Base-by-base conservation (phyloP, 2,329 filamentous ascomycete genomes). In the Calonectria multiphialidica region DNA sequence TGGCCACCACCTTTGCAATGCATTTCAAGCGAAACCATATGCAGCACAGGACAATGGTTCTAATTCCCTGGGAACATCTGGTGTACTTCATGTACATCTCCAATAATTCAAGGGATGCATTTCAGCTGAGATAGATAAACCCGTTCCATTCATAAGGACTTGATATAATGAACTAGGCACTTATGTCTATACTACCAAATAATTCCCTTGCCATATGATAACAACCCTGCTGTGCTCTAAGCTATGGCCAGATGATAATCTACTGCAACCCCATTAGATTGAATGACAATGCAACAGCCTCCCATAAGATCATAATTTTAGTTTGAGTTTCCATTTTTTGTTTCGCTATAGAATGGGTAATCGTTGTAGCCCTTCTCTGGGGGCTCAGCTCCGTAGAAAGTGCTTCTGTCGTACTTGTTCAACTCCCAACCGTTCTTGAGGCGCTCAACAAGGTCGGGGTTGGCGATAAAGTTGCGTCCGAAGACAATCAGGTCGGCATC, bases 401-500 rank as follows among this genome's bases (percentile, higher is more conserved):
- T 81, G 0, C 73, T 53, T 7, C 81, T 77, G 55, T 82, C 78
- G 53, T 82, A 82, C 55, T 74, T 68, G 66, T 76, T 79, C n/a
- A 82, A 61, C 4, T 73, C 68, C 66, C 79, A 71, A 12, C 76
- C 77, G 25, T 80, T 72, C 72, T 76, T 75, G 28, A 82, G 66
- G 2, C 81, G 75, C 61, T 76, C 77, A 5, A 77, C 74, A 30
- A 82, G 72, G 28, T 82, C 81, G 4, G 81, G 80, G 66, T 80
- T 82, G 12, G 80, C 72, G 23, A 82, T 75, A 67, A 82, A 82
- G 62, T 79, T 74, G 2, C 81, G 71, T 21, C 80, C 81, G 70
- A 82, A 80, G 10, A 77, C 77, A 6, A 83, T 76, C 1, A 81
- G 71, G 15, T 80, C 78, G 16, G 77, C 72, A 2, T 73, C 73